phyloP scores from a whole-genome alignment of 169 alveolate species.

The Fabrea salina region DNA sequence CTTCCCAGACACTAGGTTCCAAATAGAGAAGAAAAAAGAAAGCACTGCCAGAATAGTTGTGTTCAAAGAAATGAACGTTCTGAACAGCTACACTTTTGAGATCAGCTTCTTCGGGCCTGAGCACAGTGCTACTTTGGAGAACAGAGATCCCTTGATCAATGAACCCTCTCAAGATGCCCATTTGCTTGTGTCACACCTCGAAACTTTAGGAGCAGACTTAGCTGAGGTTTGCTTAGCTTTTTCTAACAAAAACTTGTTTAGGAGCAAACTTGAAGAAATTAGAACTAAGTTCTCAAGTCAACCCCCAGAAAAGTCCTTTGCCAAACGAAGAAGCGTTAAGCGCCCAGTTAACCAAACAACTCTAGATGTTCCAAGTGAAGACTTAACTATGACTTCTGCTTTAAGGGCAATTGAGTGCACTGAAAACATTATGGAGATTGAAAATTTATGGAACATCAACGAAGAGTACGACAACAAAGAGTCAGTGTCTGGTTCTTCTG shows the following conservation, averaged over 20 bases:
- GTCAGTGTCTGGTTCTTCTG: background rate
- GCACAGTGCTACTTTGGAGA: background rate
- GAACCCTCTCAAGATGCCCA: background rate
- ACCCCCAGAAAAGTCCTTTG: background rate
- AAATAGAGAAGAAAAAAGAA: slow-evolving; percentile 42
- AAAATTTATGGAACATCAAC: background rate
- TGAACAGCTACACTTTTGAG: slow-evolving; percentile 52
- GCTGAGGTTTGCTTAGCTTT: background rate
- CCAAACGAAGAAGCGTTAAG: background rate
- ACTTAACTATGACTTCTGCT: background rate
- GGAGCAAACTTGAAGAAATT: background rate
- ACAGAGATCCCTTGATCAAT: background rate
- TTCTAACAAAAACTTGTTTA: background rate
- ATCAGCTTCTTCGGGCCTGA: slow-evolving; percentile 50
- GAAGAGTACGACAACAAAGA: background rate
- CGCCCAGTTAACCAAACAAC: background rate
- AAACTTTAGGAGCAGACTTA: background rate
- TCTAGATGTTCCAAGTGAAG: background rate
- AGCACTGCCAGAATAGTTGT: slow-evolving; percentile 49
- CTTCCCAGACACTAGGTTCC: slow-evolving; percentile 36
- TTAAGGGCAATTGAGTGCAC: background rate
- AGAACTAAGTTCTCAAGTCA: background rate
- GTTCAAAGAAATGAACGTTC: slow-evolving; percentile 46
- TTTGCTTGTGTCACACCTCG: background rate
- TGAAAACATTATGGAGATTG: background rate